Evolutionary conservation across 495 filamentous ascomycete species (phyloP), one percentile per base, ranked within the genome.

Genomic region (Aspergillus bertholletiae): DNA sequence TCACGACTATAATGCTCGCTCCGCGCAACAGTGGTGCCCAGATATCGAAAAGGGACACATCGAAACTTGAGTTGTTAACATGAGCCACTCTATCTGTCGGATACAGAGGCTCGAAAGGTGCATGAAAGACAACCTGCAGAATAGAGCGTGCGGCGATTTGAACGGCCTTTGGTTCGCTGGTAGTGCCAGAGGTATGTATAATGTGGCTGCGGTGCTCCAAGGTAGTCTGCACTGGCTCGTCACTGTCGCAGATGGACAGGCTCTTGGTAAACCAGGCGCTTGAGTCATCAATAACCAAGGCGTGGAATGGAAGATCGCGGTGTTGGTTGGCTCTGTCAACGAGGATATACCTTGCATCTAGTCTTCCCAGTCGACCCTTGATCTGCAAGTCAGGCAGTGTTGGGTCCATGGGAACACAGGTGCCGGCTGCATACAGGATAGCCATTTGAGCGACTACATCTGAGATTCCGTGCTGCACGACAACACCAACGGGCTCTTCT

Each of bases 31-130:
- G 46, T 1, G 61, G 46, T 2, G 13, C 55, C 65, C 65, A 68
- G 17, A 68, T 62, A 26, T 68, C 65, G 26, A 61, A 65, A 11
- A 68, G 39, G 6, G 65, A 48, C 0, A 65, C 60, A 46, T 68
- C 65, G 39, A 68, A 68, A 11, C 58, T 58, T 4, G 54, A 57
- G 26, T 65, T 63, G 39, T 61, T 60, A 35, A 58, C 54, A 47
- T 68, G 60, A 1, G 58, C 65, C 3, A 68, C 58, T 1, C 23
- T 20, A 21, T 65, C 55, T 2, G 46, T 51, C 0, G 34, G 21
- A 2, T 32, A 7, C 2, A 65, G 18, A 0, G 62, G 56, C 13
- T 58, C 55, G 11, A 58, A 53, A 2, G 34, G 34, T 4, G 55
- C 64, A 32, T 64, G 52, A 46, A 40, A 56, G 18, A 55, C 59